Percentiles rank a stretch among this genome's conserved stretches.
These are phyloP conservation scores for Chaetomium cochliodes DNA, from an alignment of 495 filamentous ascomycete species.

Conservation along the genomic window DNA sequence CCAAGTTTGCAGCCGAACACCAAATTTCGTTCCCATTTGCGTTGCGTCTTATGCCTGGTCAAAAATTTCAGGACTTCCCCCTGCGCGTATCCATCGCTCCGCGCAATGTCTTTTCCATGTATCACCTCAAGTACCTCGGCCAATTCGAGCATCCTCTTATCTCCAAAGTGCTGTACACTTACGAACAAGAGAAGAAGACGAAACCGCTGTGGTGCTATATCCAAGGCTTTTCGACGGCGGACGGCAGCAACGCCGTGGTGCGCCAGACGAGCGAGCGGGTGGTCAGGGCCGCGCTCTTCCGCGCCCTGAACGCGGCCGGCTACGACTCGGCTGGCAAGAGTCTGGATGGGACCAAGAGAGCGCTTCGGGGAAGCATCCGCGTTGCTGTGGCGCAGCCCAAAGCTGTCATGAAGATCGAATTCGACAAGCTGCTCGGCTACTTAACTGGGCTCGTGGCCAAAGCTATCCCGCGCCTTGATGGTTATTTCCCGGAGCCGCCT, in stretches of 20 bases:
- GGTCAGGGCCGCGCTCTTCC: constrained; percentile 44
- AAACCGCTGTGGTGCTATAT: constrained; percentile 54
- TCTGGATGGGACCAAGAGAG: constrained; percentile 6
- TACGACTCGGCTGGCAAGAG: constrained; percentile 54
- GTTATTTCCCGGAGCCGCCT: not conserved
- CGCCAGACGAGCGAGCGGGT: constrained; percentile 48
- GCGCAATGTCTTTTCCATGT: constrained; percentile 26
- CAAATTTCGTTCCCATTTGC: not conserved
- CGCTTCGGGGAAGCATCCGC: constrained; percentile 35
- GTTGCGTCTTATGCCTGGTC: not conserved
- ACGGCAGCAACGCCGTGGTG: constrained; percentile 49
- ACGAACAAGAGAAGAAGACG: constrained; percentile 31
- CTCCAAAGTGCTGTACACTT: constrained; percentile 31
- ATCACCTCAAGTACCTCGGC: constrained; percentile 36
- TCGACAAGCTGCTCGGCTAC: constrained; percentile 2
- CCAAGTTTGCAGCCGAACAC: not conserved
- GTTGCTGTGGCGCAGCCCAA: constrained; percentile 25
- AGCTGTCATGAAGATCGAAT: constrained; percentile 15
- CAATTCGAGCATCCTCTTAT: constrained; percentile 37
- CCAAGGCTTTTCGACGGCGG: constrained; percentile 21
- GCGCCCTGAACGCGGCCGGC: constrained; percentile 55
- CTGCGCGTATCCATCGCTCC: constrained; percentile 16
- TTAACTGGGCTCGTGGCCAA: not conserved
- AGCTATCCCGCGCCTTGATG: not conserved
- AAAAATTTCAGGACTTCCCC: not conserved